A percentile compares a stretch with the other conserved stretches of the same genome.
phyloP scores from a whole-genome alignment of 768 basidiomycete species.

The Kwoniella shandongensis region DNA sequence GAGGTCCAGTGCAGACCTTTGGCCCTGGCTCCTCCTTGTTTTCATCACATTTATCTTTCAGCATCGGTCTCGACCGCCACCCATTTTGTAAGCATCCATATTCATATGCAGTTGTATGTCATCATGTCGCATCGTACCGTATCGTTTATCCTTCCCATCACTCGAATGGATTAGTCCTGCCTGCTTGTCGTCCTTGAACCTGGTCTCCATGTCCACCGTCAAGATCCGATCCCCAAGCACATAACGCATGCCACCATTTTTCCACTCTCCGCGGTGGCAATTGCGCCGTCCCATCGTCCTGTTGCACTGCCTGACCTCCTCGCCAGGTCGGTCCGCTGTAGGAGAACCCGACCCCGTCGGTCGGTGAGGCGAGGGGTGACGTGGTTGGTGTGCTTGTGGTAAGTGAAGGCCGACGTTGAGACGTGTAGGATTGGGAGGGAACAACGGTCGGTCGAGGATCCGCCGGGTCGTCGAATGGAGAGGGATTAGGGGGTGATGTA shows the following conservation, averaged over 20 bases:
- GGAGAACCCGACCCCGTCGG: slow-evolving; percentile 15
- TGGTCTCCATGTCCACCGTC: slow-evolving; percentile 49
- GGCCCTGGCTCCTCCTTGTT: not conserved
- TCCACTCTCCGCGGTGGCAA: slow-evolving; percentile 20
- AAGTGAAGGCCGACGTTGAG: slow-evolving; percentile 15
- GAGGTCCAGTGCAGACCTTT: too few relatives aligned
- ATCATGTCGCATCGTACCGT: slow-evolving; percentile 4
- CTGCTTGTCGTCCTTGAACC: slow-evolving; percentile 39
- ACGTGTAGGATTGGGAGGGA: slow-evolving; percentile 5
- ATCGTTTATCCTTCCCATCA: slow-evolving; percentile 10
- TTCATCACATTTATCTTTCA: not conserved
- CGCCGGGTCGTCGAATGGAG: slow-evolving; percentile 37
- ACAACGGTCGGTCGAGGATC: slow-evolving; percentile 4
- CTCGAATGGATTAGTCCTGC: slow-evolving; percentile 53
- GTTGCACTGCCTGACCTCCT: slow-evolving; percentile 33
- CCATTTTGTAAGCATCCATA: not conserved
- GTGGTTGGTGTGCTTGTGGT: slow-evolving; percentile 11
- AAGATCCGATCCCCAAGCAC: slow-evolving; percentile 51
- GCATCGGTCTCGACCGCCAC: not conserved
- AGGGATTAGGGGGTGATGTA: slow-evolving; percentile 18
- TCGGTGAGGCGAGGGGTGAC: slow-evolving; percentile 20
- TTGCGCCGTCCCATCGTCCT: slow-evolving; percentile 11
- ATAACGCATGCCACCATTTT: slow-evolving; percentile 53
- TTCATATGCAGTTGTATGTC: not conserved
- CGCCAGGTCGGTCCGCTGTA: slow-evolving; percentile 43